Conservation (phyloP, 1,139 yeast species). For the Kazachstania sp. region DNA sequence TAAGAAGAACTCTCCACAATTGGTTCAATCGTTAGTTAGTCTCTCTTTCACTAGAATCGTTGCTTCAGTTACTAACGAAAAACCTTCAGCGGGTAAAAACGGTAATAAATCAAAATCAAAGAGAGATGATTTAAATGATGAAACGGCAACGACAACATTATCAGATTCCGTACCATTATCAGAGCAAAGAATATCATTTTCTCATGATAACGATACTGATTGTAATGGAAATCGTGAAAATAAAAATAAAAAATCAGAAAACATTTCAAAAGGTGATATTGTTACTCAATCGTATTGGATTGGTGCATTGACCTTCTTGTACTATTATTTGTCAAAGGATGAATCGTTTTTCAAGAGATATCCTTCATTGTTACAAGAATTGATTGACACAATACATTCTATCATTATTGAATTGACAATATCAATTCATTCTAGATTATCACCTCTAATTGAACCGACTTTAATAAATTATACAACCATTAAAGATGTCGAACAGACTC, state of each 20-base stretch:
- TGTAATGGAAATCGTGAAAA: not conserved
- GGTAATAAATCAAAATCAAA: not conserved
- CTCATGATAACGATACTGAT: not conserved
- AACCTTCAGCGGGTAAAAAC: not conserved
- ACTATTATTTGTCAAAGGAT: slow-evolving; percentile 53
- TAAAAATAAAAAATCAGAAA: slow-evolving; percentile 2
- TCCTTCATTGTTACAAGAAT: slow-evolving; percentile 53
- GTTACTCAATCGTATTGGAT: slow-evolving; percentile 68
- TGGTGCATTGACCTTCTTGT: slow-evolving; percentile 56
- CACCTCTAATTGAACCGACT: slow-evolving; percentile 51
- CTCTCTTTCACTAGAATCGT: slow-evolving; percentile 55
- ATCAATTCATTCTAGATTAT: slow-evolving; percentile 54
- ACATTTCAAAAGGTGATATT: slow-evolving; percentile 48
- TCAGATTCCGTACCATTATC: slow-evolving; percentile 3
- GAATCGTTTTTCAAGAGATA: slow-evolving; percentile 44
- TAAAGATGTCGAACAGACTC: slow-evolving; percentile 48
- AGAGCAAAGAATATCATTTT: not conserved
- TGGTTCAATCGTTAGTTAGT: slow-evolving; percentile 50
- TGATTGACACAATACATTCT: slow-evolving; percentile 51
- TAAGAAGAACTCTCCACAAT: slow-evolving; percentile 41
- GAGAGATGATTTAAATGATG: not conserved
- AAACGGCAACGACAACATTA: not conserved
- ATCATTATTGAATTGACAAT: slow-evolving; percentile 56
- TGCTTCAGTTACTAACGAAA: slow-evolving; percentile 38
- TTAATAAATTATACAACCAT: slow-evolving; percentile 55